phyloP scores from a whole-genome alignment of 352 stramenopile species.

The Globisporangium spiculum region DNA sequence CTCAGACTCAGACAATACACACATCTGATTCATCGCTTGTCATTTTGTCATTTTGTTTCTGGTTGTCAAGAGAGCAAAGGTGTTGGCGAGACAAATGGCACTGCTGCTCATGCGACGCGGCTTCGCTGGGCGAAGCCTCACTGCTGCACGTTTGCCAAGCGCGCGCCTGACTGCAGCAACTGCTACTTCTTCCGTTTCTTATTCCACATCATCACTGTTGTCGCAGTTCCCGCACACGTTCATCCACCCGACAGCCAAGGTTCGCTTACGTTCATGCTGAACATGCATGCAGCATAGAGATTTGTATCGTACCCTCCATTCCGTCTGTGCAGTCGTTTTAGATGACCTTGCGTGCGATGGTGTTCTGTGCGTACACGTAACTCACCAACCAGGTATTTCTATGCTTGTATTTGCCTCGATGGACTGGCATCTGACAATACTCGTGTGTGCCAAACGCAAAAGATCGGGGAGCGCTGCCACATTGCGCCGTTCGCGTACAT shows the following conservation, averaged over 20 bases:
- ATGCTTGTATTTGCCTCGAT: no score
- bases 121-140: neutral
- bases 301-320: no score
- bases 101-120: neutral
- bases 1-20: no score
- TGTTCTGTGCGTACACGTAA: no score
- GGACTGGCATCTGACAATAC: no score
- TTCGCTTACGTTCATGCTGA: constrained; percentile 9
- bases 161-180: neutral
- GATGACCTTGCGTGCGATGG: no score
- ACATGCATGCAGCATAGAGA: neutral
- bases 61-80: neutral
- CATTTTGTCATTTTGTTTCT: neutral
- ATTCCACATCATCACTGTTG: neutral
- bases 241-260: constrained; percentile 45
- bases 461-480: constrained; percentile 58
- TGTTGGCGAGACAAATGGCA: neutral
- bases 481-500: constrained; percentile 60
- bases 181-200: neutral
- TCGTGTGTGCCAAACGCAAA: no score
- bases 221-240: constrained; percentile 23
- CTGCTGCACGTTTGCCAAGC: neutral
- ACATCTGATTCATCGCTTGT: no score
- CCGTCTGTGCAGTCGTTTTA: no score
- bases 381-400: no score